These are phyloP conservation scores for Neocatenulostroma microsporum DNA, from an alignment of 2,329 filamentous ascomycete species.

Conservation along the genomic window DNA sequence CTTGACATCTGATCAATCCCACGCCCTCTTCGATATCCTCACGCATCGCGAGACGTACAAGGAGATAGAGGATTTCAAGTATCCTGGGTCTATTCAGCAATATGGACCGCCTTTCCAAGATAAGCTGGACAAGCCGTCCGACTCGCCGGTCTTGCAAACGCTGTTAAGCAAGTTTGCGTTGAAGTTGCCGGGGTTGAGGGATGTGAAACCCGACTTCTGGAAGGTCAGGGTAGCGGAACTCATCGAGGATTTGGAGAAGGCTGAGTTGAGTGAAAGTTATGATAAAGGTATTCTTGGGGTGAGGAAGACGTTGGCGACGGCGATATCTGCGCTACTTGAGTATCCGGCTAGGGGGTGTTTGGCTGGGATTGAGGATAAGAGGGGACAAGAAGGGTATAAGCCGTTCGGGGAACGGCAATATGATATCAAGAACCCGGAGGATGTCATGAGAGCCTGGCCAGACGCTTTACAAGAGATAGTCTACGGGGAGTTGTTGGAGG, in stretches of 20 bases:
- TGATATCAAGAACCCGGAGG: constrained; percentile 51
- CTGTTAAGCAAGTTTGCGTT: constrained; percentile 59
- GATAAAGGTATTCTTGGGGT: constrained; percentile 69
- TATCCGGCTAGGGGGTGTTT: constrained; percentile 59
- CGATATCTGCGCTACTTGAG: constrained; percentile 61
- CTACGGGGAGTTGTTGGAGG: constrained; percentile 60
- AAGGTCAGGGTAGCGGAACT: constrained; percentile 52
- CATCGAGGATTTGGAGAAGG: constrained; percentile 55
- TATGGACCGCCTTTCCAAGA: constrained; percentile 64
- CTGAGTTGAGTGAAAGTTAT: constrained; percentile 70
- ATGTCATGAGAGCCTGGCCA: constrained; percentile 58
- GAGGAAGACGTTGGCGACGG: constrained; percentile 67
- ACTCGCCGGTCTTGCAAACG: constrained; percentile 59
- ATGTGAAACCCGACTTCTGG: constrained; percentile 60
- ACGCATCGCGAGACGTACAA: constrained; percentile 49
- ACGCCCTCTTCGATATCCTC: constrained; percentile 48
- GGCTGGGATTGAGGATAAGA: constrained; percentile 50
- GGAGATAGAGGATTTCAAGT: constrained; percentile 66
- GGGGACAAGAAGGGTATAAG: constrained; percentile 24
- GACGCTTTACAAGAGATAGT: constrained; percentile 59
- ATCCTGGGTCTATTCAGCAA: constrained; percentile 52
- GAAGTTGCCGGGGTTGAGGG: constrained; percentile 57
- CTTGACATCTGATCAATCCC: constrained; percentile 40
- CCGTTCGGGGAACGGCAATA: too few relatives aligned
- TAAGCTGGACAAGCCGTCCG: constrained; percentile 41